A percentile compares a stretch with the other conserved stretches of the same genome.
Evolutionary conservation across 495 filamentous ascomycete species (phyloP).

Genomic region (Bombardia bombarda): DNA sequence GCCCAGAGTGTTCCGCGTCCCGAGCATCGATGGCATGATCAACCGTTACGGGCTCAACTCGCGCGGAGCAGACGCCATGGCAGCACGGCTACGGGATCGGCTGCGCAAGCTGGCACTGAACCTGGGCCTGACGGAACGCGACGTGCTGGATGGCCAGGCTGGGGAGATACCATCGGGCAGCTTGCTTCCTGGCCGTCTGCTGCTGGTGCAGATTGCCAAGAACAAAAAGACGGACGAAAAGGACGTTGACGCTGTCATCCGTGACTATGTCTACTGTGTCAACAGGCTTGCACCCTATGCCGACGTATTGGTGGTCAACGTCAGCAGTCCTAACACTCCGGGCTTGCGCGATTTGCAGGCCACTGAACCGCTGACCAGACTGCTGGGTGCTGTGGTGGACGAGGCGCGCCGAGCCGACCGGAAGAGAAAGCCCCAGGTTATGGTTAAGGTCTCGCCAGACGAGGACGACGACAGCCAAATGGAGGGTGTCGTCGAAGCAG

Average conservation of each 20-base stretch:
- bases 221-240: constrained; percentile 80
- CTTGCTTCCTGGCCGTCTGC: constrained; percentile 60
- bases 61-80: constrained; percentile 78
- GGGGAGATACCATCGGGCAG: constrained; percentile 61
- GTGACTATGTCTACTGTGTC: constrained; percentile 84
- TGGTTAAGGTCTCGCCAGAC: constrained; percentile 96
- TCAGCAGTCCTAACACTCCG: constrained; percentile 92
- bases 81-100: constrained; percentile 66
- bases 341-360: constrained; percentile 80
- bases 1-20: constrained; percentile 80
- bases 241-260: constrained; percentile 74
- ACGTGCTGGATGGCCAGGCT: constrained; percentile 63
- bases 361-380: constrained; percentile 66
- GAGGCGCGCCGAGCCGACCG: constrained; percentile 60
- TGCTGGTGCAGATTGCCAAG: constrained; percentile 96
- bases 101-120: constrained; percentile 67
- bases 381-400: constrained; percentile 74
- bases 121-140: constrained; percentile 59
- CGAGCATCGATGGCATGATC: constrained; percentile 74
- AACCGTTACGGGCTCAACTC: constrained; percentile 96
- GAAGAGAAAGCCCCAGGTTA: constrained; percentile 70
- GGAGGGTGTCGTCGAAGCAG: constrained; percentile 76
- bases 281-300: constrained; percentile 74
- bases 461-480: constrained; percentile 80
- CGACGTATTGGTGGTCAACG: constrained; percentile 92